Conservation (phyloP, 2,329 filamentous ascomycete species). For the Xylariaceae sp. region DNA sequence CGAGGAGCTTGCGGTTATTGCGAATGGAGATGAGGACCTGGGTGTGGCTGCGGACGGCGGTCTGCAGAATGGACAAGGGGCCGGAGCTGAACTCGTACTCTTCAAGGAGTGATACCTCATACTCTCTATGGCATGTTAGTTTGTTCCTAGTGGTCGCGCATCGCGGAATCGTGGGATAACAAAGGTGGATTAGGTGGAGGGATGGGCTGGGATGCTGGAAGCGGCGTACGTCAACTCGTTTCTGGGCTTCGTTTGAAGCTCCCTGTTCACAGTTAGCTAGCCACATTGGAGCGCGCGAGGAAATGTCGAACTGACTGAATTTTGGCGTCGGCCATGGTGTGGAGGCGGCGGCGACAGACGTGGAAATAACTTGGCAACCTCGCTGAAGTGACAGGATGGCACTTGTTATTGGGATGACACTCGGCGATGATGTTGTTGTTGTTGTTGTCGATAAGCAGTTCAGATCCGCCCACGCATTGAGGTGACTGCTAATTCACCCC, state of each 20-base stretch:
- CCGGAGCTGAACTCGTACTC: constrained; percentile 77
- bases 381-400: constrained; percentile 13
- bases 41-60: constrained; percentile 87
- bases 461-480: too few species aligned
- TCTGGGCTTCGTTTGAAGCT: constrained; percentile 84
- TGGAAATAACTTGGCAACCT: constrained; percentile 10
- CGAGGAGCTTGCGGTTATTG: constrained; percentile 96
- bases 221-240: constrained; percentile 80
- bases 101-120: constrained; percentile 58
- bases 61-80: constrained; percentile 90
- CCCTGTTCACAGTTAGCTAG: constrained; percentile 46
- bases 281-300: neutral
- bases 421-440: too few species aligned
- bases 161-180: constrained; percentile 15
- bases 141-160: neutral
- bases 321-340: constrained; percentile 44
- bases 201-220: constrained; percentile 11
- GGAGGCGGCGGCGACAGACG: neutral
- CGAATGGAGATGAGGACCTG: constrained; percentile 97
- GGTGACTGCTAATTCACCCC: too few species aligned
- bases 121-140: constrained; percentile 35
- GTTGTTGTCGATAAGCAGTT: too few species aligned
- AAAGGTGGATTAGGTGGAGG: constrained; percentile 3
- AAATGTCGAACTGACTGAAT: constrained; percentile 55
- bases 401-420: too few species aligned